Base-by-base conservation (phyloP, 345 rosid genomes). In the Firmiana major region DNA sequence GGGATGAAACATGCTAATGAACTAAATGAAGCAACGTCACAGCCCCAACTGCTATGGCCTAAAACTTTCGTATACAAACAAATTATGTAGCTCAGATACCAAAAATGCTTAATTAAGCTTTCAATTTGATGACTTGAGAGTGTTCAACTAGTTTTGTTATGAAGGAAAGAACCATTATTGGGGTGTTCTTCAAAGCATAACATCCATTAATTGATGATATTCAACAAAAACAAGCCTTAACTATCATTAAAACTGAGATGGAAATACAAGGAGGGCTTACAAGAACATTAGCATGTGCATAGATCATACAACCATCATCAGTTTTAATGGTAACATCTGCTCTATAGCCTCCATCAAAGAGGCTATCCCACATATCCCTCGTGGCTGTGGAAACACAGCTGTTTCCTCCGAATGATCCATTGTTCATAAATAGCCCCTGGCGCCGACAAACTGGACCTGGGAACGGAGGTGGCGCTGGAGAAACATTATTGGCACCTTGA, bases 201-300 rank as follows among this genome's bases (percentile, higher is more conserved):
- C 6, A 60, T 26, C 38, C 38, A 28, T 60, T 15, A n/a, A n/a
- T 65, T 38, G 28, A 65, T 19, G 7, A 68, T 34, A 69, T 3
- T 31, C 34, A 31, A 31, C 34, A 31, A 8, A 60, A 60, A 64
- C 48, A 66, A 16, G 19, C 2, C 19, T 58, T 46, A 9, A 12
- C 38, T n/a, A 48, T 13, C 68, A 24, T 11, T 31, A 62, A n/a
- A 46, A 11, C 19, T 4, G 65, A 46, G 1, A 40, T 4, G 24
- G 9, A 9, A 74, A 62, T 43, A 51, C 15, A 12, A 40, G 26
- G 73, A 26, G 48, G 77, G 77, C 89, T 89, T 88, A 95, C 98
- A 73, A 95, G 86, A 43, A 95, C 71, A 63, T 78, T 82, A 46
- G 96, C 85, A 79, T 95, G 99, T 59, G 96, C 98, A 45, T 83